These are phyloP conservation scores for Tricholoma matsutake DNA, from an alignment of 768 basidiomycete genomes.

Conservation along the genomic window DNA sequence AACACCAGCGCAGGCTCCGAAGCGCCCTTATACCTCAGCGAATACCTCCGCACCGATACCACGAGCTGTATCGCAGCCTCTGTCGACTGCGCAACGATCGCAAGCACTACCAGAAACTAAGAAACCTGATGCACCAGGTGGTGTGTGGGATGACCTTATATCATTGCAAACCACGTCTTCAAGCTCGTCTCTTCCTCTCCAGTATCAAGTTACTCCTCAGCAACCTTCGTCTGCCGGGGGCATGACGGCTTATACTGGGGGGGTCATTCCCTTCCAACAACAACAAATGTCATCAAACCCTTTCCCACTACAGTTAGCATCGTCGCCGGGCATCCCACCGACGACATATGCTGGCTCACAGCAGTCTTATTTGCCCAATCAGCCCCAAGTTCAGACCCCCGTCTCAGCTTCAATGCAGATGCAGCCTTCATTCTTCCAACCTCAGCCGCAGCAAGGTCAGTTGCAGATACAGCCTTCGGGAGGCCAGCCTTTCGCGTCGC, in stretches of 20 bases:
- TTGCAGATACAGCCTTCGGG: slow-evolving; percentile 21
- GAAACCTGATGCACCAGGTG: slow-evolving; percentile 21
- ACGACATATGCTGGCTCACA: slow-evolving; percentile 8
- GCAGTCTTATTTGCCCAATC: slow-evolving; percentile 20
- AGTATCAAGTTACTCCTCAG: slow-evolving; percentile 30
- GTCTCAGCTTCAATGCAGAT: slow-evolving; percentile 14
- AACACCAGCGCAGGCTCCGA: slow-evolving; percentile 3
- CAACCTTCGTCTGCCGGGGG: slow-evolving; percentile 8
- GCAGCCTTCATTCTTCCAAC: slow-evolving; percentile 19
- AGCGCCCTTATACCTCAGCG: slow-evolving; percentile 17
- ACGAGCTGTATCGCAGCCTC: slow-evolving; percentile 21
- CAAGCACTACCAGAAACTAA: slow-evolving; percentile 19
- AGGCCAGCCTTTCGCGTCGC: slow-evolving; percentile 7
- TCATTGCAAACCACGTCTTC: slow-evolving; percentile 41
- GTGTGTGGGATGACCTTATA: slow-evolving; percentile 59
- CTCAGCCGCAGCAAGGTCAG: slow-evolving; percentile 21
- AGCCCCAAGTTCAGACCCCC: slow-evolving; percentile 16
- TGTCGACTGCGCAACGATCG: slow-evolving; percentile 18
- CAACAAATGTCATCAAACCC: slow-evolving; percentile 25
- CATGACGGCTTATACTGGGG: slow-evolving; percentile 17
- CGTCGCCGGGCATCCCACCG: slow-evolving; percentile 4
- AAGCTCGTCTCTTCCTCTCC: slow-evolving; percentile 53
- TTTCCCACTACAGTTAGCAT: slow-evolving; percentile 19
- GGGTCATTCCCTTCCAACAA: slow-evolving; percentile 26
- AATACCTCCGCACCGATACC: slow-evolving; percentile 13